phyloP scores from a whole-genome alignment of 495 filamentous ascomycete species.

The Neurospora terricola region DNA sequence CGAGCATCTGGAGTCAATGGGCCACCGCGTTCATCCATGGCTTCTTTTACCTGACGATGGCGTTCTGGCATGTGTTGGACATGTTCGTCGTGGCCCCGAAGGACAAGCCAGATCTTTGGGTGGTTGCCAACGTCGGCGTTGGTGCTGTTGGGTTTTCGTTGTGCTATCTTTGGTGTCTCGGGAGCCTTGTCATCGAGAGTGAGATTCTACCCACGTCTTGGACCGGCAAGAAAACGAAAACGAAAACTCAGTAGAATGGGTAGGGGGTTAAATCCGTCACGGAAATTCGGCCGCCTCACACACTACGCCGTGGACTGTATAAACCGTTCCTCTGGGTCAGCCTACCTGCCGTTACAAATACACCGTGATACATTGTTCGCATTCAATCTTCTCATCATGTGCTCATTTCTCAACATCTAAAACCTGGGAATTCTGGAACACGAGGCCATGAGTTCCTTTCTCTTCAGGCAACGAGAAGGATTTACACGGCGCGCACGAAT shows the following conservation, averaged over 20 bases:
- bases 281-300: neutral
- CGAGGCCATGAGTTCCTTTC: neutral
- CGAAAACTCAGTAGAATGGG: conserved; percentile 25
- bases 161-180: conserved; percentile 84
- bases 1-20: conserved; percentile 36
- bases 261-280: neutral
- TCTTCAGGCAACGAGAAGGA: neutral
- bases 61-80: conserved; percentile 70
- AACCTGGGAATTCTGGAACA: neutral
- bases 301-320: neutral
- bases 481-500: neutral
- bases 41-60: conserved; percentile 65
- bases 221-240: conserved; percentile 21
- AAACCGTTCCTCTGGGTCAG: neutral
- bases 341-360: neutral
- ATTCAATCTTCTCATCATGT: neutral
- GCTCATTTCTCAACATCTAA: neutral
- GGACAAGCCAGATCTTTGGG: conserved; percentile 85
- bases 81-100: conserved; percentile 52
- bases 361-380: neutral
- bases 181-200: conserved; percentile 56
- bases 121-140: conserved; percentile 77
- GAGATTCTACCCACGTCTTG: conserved; percentile 23
- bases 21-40: conserved; percentile 59
- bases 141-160: conserved; percentile 77